Conservation (phyloP, 2,329 filamentous ascomycete genomes). For the Alternaria hordeiaustralica region DNA sequence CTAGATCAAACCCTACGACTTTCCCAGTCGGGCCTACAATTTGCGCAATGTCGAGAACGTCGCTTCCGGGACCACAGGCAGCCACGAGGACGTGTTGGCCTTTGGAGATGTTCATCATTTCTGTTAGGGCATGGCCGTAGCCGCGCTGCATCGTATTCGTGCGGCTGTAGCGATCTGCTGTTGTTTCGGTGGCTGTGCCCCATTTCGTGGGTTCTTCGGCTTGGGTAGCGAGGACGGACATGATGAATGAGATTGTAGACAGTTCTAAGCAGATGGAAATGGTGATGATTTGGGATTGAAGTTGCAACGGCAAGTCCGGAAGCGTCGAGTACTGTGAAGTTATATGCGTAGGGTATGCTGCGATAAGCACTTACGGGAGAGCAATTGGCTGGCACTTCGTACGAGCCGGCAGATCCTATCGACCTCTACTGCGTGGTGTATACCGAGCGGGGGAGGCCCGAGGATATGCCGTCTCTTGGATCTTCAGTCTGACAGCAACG, state of each 20-base stretch:
- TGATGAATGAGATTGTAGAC: not conserved
- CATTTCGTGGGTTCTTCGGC: not conserved
- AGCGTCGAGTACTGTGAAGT: not conserved
- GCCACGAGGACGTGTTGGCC: not conserved
- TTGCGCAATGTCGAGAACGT: not conserved
- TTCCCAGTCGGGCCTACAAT: not conserved
- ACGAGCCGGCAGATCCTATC: not conserved
- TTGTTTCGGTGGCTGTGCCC: not conserved
- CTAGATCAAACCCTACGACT: not conserved
- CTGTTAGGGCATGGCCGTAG: not conserved
- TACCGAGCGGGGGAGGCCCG: not conserved
- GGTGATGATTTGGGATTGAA: not conserved
- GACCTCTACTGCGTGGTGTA: not conserved
- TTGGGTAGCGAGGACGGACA: not conserved
- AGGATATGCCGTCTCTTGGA: not conserved
- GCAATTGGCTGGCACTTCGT: not conserved
- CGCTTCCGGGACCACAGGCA: not conserved
- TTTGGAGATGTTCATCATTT: not conserved
- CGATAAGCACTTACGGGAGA: not conserved
- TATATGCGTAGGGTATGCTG: not conserved
- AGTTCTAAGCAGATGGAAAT: not conserved
- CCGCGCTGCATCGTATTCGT: not conserved
- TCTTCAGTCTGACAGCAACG: not conserved
- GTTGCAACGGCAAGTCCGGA: not conserved
- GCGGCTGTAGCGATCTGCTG: not conserved